phyloP scores from a whole-genome alignment of 305 asterid genomes.

The Solanum hybrid region DNA sequence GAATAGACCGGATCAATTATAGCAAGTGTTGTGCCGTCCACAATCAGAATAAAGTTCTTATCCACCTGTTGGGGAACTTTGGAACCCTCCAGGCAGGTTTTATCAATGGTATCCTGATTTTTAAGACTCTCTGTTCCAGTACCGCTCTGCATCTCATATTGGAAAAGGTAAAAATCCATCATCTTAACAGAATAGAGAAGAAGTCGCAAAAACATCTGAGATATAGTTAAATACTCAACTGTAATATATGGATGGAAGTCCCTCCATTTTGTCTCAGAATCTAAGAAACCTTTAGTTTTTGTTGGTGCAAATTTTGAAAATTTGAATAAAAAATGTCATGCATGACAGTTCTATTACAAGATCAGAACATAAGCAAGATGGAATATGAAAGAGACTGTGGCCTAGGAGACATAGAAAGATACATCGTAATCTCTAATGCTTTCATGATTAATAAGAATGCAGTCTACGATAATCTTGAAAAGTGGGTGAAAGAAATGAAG shows the following conservation, averaged over 20 bases:
- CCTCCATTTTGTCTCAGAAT: slow-evolving; percentile 46
- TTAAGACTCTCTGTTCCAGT: slow-evolving; percentile 15
- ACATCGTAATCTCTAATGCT: not conserved
- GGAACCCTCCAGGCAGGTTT: slow-evolving; percentile 62
- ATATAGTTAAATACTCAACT: slow-evolving; percentile 31
- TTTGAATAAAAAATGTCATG: not conserved
- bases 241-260: slow-evolving; percentile 19
- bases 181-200: slow-evolving; percentile 7
- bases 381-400: not conserved
- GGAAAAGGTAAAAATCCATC: slow-evolving; percentile 8
- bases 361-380: not conserved
- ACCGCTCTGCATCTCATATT: slow-evolving; percentile 18
- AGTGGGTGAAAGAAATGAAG: not conserved
- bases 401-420: not conserved
- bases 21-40: slow-evolving; percentile 3
- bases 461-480: not conserved
- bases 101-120: slow-evolving; percentile 51
- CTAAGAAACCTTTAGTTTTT: slow-evolving; percentile 26
- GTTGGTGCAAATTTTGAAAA: slow-evolving; percentile 32
- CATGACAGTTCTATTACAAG: not conserved
- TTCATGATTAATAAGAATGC: not conserved
- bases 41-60: slow-evolving; percentile 36
- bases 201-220: not conserved
- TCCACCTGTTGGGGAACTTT: slow-evolving; percentile 85
- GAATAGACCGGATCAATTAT: slow-evolving; percentile 69